Evolutionary conservation across 2,329 filamentous ascomycete species (phyloP), one percentile per base, ranked within the genome.

Genomic region (Talaromyces sp.): DNA sequence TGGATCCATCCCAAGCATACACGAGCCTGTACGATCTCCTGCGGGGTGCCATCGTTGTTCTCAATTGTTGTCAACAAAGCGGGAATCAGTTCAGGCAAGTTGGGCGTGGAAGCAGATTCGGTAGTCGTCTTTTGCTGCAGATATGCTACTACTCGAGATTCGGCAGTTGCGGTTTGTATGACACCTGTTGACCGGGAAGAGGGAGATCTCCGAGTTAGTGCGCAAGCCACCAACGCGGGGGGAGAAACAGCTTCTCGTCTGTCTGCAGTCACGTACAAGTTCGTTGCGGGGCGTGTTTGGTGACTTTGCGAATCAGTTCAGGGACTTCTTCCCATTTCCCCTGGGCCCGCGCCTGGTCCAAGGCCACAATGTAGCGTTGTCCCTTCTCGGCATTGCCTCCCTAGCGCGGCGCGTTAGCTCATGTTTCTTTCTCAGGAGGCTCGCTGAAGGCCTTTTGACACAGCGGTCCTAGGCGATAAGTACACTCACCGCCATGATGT

Each of bases 241-340:
- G 44, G 36, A 8, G 16, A 14, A 22, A 33, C 17, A 49, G 20
- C 20, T 42, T 50, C 53, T 39, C 29, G 37, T 30, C n/a, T 30
- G 42, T 20, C 17, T 13, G 9, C 4, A 4, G 20, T 19, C 51
- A 41, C 56, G 70, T 87, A 97, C 93, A 96, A 75, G 84, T 84
- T 72, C 90, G 85, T 56, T 89, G 84, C 36, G 91, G 88, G 64
- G 91, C 90, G 82, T 99, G 93, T 75, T 99, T 97, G 68, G 88
- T 89, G 67, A 97, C 83, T 76, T 99, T 99, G 71, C 93, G 86
- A 65, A 94, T 87, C 58, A 96, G 82, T 76, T 97, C 93, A 22
- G 90, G 90, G 27, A 97, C 83, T 27, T 89, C 85, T 62, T 86
- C 81, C 94, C 94, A 99, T 71, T 86, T 87, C 47, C 89, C 91